A percentile compares a stretch with the other conserved stretches of the same genome.
phyloP scores from a whole-genome alignment of 2,329 filamentous ascomycete genomes.

The Xylariaceae sp. region DNA sequence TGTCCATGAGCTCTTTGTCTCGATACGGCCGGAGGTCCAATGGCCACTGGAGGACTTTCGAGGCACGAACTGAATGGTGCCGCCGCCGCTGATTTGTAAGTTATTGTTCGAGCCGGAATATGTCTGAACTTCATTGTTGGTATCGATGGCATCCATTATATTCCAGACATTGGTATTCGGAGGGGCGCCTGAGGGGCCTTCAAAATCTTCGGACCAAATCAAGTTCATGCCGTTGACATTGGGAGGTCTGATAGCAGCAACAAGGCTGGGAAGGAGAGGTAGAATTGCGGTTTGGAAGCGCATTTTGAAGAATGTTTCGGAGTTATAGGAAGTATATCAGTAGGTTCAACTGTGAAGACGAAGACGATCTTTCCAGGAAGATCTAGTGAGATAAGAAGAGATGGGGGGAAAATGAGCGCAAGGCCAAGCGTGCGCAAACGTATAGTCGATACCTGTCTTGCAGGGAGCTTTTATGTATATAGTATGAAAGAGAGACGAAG shows the following conservation, averaged over 20 bases:
- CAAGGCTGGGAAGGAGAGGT: conserved; percentile 38
- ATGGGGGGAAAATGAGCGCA: conserved; percentile 20
- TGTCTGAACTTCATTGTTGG: conserved; percentile 60
- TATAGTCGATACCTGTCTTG: conserved; percentile 35
- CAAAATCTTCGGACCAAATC: conserved; percentile 39
- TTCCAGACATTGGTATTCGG: conserved; percentile 38
- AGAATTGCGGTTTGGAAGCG: conserved; percentile 38
- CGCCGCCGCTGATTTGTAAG: conserved; percentile 57
- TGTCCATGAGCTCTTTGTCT: conserved; percentile 55
- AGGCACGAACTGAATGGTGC: conserved; percentile 60
- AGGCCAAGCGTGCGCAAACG: conserved; percentile 11
- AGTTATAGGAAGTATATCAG: conserved; percentile 23
- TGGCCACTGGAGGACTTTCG: conserved; percentile 46
- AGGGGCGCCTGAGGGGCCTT: conserved; percentile 36
- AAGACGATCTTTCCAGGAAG: conserved; percentile 8
- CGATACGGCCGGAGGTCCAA: conserved; percentile 64
- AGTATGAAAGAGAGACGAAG: conserved; percentile 37
- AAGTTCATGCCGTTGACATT: conserved; percentile 38
- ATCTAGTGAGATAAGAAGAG: conserved; percentile 10
- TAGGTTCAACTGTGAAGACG: conserved; percentile 13
- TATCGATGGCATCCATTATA: conserved; percentile 47
- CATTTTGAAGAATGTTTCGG: conserved; percentile 37
- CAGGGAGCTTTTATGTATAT: conserved; percentile 35
- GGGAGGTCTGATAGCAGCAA: conserved; percentile 39
- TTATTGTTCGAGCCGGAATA: conserved; percentile 56